Percentiles rank a stretch among this genome's conserved stretches.
Evolutionary conservation across 495 filamentous ascomycete genomes (phyloP).

Genomic region (Penicillium arizonense): DNA sequence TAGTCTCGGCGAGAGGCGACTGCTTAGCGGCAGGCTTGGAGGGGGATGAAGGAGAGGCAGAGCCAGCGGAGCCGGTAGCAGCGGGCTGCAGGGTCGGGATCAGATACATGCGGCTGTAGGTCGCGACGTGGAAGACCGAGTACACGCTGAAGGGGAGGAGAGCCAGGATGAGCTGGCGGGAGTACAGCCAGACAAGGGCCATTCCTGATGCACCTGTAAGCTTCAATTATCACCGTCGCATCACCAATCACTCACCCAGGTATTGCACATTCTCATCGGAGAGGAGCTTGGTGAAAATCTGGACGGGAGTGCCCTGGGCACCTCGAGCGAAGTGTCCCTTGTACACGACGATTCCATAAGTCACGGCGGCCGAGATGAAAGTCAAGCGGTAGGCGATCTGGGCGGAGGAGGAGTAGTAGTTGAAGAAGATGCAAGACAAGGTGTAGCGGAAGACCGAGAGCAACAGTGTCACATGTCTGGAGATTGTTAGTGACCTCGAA

Average conservation of each 20-base stretch:
- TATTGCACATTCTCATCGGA: conserved; percentile 98
- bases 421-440: conserved; percentile 80
- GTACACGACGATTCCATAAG: conserved; percentile 99
- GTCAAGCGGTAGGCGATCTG: conserved; percentile 82
- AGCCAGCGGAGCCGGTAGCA: conserved; percentile 28
- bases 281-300: conserved; percentile 60
- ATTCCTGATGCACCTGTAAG: conserved; percentile 58
- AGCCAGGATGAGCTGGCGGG: conserved; percentile 82
- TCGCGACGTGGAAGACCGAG: conserved; percentile 96
- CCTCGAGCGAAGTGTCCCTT: conserved; percentile 88
- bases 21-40: conserved; percentile 59
- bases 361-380: conserved; percentile 83
- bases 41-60: conserved; percentile 57
- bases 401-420: conserved; percentile 70
- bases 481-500: conserved; percentile 16
- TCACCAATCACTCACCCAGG: conserved; percentile 62
- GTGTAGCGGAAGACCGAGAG: conserved; percentile 77
- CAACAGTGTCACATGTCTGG: conserved; percentile 79
- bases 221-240: background rate
- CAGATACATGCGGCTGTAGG: conserved; percentile 57
- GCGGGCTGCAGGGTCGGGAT: conserved; percentile 50
- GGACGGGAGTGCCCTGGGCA: conserved; percentile 57
- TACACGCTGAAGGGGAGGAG: conserved; percentile 95
- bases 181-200: conserved; percentile 94
- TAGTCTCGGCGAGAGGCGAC: conserved; percentile 71